Evolutionary conservation across 768 basidiomycete species (phyloP), one percentile per base, ranked within the genome.

Genomic region (Kwoniella pini): DNA sequence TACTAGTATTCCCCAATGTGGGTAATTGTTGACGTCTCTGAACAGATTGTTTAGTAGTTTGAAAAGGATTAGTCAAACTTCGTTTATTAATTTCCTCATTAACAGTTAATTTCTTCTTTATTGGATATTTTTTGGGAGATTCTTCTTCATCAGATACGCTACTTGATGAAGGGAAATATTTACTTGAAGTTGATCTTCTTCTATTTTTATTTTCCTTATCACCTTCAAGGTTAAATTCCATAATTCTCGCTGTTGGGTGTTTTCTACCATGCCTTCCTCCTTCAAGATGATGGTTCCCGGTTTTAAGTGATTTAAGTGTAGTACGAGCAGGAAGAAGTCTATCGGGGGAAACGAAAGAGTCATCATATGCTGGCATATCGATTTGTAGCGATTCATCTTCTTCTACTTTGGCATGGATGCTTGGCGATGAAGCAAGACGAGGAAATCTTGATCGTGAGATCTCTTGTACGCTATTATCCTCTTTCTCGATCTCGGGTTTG

Each of bases 41-140:
- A 17, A 48, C 61, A 7, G 62, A 62, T 17, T 55, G 40, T 17
- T 55, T 43, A 4, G 50, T 65, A 11, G 62, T 63, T 15, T 31
- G 21, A 28, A 69, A 69, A 13, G 68, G 68, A 42, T 69, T 69
- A n/a, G 62, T 56, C 36, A 54, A 53, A 52, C 67, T 65, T 30
- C 61, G 26, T 33, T 69, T 69, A 26, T 21, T 22, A 49, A 40
- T 51, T 39, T 43, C 10, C 36, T 24, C 12, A 12, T 38, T n/a
- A 42, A 30, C 45, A 17, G 22, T 33, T 12, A 13, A 21, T n/a
- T 7, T 49, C 6, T 30, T 38, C 30, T 15, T 15, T 15, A 4
- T 7, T 15, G 48, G n/a, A 30, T 45, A 31, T 21, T 27, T 13
- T 12, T n/a, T 15, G 30, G 28, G 15, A 12, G 2, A 48, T 39